phyloP scores from a whole-genome alignment of 2,329 filamentous ascomycete species.

The Dothiorella sarmentorum region DNA sequence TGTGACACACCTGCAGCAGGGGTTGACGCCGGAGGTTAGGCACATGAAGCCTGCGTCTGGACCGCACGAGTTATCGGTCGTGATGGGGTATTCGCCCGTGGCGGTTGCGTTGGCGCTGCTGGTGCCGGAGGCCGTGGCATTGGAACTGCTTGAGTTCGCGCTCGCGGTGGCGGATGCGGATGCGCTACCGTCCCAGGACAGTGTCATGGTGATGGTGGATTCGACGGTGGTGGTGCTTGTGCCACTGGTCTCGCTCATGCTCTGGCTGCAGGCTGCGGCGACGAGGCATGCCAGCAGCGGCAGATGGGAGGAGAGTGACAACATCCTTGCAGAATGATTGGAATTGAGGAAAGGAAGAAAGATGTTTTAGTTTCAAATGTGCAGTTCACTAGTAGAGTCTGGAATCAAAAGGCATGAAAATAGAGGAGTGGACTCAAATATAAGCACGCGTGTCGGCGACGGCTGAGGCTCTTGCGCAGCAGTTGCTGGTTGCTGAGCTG shows the following conservation, averaged over 20 bases:
- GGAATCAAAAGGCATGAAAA: no score
- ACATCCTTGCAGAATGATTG: background rate
- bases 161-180: background rate
- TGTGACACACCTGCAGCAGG: conserved; percentile 7
- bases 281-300: background rate
- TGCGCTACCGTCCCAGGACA: background rate
- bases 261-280: no score
- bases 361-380: no score
- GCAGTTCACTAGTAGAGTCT: no score
- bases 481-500: no score
- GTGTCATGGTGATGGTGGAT: background rate
- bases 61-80: conserved; percentile 6
- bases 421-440: background rate
- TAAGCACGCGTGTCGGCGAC: background rate
- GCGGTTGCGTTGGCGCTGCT: background rate
- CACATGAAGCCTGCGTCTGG: background rate
- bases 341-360: no score
- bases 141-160: background rate
- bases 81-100: background rate
- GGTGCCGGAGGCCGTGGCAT: background rate
- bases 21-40: background rate
- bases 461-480: background rate
- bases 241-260: background rate
- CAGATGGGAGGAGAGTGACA: background rate
- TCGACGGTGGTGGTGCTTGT: background rate